These are phyloP conservation scores for Phytophthora vignae DNA, from an alignment of 352 stramenopile species.

Conservation along the genomic window DNA sequence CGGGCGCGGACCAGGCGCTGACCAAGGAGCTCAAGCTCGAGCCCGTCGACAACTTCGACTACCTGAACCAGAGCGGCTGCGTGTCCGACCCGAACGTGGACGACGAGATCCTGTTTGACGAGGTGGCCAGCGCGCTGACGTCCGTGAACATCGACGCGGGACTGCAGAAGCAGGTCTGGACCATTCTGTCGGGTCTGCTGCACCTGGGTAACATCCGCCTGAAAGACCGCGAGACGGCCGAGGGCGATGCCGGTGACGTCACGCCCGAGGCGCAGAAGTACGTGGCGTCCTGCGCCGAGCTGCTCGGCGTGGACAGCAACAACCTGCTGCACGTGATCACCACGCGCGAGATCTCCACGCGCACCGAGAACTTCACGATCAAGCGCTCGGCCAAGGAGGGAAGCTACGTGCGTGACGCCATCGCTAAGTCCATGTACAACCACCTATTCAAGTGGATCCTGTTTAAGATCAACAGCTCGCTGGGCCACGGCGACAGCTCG, in stretches of 20 bases:
- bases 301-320: conserved; percentile 81
- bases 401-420: conserved; percentile 90
- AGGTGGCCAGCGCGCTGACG: conserved; percentile 77
- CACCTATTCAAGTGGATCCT: conserved; percentile 90
- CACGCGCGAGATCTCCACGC: conserved; percentile 80
- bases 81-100: conserved; percentile 86
- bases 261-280: conserved; percentile 59
- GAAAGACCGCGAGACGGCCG: conserved; percentile 80
- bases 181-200: conserved; percentile 75
- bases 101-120: conserved; percentile 89
- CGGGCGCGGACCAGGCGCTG: conserved; percentile 73
- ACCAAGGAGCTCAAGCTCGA: conserved; percentile 66
- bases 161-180: conserved; percentile 84
- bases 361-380: conserved; percentile 86
- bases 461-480: conserved; percentile 84
- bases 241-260: conserved; percentile 82
- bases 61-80: conserved; percentile 90
- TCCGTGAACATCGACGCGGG: conserved; percentile 77
- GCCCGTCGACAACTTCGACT: conserved; percentile 66
- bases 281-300: conserved; percentile 56
- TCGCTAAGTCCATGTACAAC: conserved; percentile 95
- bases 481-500: conserved; percentile 75
- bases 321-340: conserved; percentile 81
- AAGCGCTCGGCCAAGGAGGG: conserved; percentile 80
- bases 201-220: conserved; percentile 86